phyloP scores from a whole-genome alignment of 106 monocot species.

The Acorus calamus region DNA sequence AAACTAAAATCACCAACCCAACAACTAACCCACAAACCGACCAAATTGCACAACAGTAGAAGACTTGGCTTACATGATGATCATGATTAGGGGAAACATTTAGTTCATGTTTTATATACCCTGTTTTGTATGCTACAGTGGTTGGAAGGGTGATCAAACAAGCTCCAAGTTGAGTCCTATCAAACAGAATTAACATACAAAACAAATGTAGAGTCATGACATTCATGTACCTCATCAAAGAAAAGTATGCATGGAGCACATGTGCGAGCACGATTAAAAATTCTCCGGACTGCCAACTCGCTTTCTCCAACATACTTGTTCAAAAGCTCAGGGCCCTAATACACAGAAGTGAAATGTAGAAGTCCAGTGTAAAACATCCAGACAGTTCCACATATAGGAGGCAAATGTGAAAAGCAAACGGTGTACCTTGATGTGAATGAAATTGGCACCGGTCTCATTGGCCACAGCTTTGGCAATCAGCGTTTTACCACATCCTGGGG shows the following conservation, averaged over 20 bases:
- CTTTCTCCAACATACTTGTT: constrained; percentile 98
- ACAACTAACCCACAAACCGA: too few relatives aligned
- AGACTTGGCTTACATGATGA: too few relatives aligned
- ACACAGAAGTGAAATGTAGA: not conserved
- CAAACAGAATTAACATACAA: not conserved
- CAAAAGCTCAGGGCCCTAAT: constrained; percentile 81
- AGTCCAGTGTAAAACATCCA: not conserved
- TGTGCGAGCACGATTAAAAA: constrained; percentile 84
- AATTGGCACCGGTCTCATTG: constrained; percentile 83
- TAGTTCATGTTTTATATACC: too few relatives aligned
- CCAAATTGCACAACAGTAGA: too few relatives aligned
- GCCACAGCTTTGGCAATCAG: constrained; percentile 96
- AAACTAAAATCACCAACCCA: too few relatives aligned
- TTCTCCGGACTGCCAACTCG: constrained; percentile 67
- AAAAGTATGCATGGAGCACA: constrained; percentile 91
- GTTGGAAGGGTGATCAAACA: too few relatives aligned
- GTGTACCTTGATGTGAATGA: constrained; percentile 86
- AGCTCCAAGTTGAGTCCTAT: not conserved
- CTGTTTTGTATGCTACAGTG: too few relatives aligned
- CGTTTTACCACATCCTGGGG: constrained; percentile 97
- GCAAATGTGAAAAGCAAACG: constrained; percentile 1
- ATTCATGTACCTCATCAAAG: constrained; percentile 77
- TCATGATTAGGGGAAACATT: too few relatives aligned
- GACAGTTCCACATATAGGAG: not conserved
- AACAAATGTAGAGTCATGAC: not conserved